Conservation (phyloP, 768 basidiomycete genomes). For the Grammothele lineata region DNA sequence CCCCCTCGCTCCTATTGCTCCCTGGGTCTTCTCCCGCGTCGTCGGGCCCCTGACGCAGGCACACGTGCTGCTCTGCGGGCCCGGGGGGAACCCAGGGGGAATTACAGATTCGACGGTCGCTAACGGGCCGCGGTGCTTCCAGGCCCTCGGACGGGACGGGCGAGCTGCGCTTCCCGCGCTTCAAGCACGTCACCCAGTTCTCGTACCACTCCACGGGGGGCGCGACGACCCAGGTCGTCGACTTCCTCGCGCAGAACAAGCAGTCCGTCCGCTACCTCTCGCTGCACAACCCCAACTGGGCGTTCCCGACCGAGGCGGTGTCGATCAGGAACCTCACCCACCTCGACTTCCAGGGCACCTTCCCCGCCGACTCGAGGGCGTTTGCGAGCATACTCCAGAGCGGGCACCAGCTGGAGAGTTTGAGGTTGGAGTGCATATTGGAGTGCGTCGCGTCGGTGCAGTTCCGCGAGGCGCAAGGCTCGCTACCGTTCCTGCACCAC, state of each 20-base stretch:
- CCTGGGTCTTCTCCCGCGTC: too few species aligned
- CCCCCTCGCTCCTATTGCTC: not conserved
- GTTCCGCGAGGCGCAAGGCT: conserved; percentile 38
- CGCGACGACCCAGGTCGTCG: conserved; percentile 33
- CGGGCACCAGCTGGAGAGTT: conserved; percentile 60
- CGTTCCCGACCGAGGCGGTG: conserved; percentile 49
- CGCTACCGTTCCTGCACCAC: conserved; percentile 61
- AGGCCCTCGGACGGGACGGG: conserved; percentile 27
- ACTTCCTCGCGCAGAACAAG: conserved; percentile 51
- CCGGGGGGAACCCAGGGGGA: too few species aligned
- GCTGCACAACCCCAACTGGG: conserved; percentile 52
- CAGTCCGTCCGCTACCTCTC: conserved; percentile 48
- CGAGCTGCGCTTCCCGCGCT: conserved; percentile 25
- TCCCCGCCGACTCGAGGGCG: conserved; percentile 44
- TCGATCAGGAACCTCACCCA: conserved; percentile 61
- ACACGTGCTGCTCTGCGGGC: too few species aligned
- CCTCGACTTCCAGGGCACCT: conserved; percentile 56
- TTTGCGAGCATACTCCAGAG: conserved; percentile 57
- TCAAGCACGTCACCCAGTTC: conserved; percentile 52
- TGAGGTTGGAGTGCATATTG: conserved; percentile 51
- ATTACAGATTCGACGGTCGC: too few species aligned
- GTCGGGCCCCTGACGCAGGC: too few species aligned
- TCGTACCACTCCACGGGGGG: conserved; percentile 47
- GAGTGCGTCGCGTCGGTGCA: conserved; percentile 45
- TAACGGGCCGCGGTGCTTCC: not conserved